These are phyloP conservation scores for Boletus pseudo-olivaceus DNA, from an alignment of 768 basidiomycete species.

Conservation along the genomic window DNA sequence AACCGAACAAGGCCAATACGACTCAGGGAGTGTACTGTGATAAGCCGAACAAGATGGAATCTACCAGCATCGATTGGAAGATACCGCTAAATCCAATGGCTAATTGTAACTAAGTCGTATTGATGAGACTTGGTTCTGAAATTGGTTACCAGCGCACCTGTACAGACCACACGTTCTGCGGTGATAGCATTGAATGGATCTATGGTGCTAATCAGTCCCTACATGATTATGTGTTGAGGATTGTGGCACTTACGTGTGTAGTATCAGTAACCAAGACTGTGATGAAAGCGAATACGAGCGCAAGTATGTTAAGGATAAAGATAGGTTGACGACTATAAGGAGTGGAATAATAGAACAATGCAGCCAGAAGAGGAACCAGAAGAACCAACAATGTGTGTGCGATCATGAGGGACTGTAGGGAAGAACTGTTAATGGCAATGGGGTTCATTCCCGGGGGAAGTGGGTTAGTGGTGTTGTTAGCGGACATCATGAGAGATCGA, in stretches of 20 bases:
- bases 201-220: constrained; percentile 1
- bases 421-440: background rate
- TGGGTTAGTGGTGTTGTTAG: background rate
- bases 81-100: constrained; percentile 18
- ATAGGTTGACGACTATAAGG: constrained; percentile 17
- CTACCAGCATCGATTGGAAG: constrained; percentile 23
- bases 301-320: constrained; percentile 23
- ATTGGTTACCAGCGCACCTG: background rate
- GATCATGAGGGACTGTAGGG: constrained; percentile 19
- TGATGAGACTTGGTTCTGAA: background rate
- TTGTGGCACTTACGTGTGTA: constrained; percentile 1
- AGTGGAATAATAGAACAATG: constrained; percentile 25
- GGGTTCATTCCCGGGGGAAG: background rate
- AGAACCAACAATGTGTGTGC: constrained; percentile 23
- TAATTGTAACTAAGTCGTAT: constrained; percentile 11
- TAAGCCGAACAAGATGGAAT: constrained; percentile 22
- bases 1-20: constrained; percentile 14
- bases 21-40: constrained; percentile 15
- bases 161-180: constrained; percentile 9
- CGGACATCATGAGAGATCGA: background rate
- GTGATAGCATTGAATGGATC: constrained; percentile 23
- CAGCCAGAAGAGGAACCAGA: constrained; percentile 19
- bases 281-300: constrained; percentile 8
- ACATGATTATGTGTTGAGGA: no score
- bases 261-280: constrained; percentile 4